These are phyloP conservation scores for Scedosporium minutisporum DNA, from an alignment of 2,329 filamentous ascomycete genomes.

Conservation along the genomic window DNA sequence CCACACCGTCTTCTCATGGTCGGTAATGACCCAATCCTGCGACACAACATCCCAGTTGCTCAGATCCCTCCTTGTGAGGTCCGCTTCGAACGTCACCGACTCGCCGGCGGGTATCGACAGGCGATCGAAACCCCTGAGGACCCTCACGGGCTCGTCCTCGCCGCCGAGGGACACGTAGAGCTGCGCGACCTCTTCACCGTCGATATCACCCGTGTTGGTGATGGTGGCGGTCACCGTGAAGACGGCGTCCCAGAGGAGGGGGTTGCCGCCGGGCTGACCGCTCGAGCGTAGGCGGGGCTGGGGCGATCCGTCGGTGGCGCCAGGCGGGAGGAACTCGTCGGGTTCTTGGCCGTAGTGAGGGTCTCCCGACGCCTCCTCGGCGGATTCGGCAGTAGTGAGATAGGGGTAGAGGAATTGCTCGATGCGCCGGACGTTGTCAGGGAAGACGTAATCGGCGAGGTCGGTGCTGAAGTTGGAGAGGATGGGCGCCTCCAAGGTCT, in stretches of 20 bases:
- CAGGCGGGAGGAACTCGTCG: constrained; percentile 49
- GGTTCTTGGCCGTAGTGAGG: constrained; percentile 49
- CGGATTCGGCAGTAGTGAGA: constrained; percentile 55
- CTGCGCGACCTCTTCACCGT: constrained; percentile 65
- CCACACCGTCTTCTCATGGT: constrained; percentile 40
- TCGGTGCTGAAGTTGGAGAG: constrained; percentile 56
- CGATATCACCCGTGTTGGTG: constrained; percentile 57
- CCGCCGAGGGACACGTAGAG: constrained; percentile 76
- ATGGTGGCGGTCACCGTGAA: constrained; percentile 60
- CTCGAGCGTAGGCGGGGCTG: constrained; percentile 44
- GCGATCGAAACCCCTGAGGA: constrained; percentile 74
- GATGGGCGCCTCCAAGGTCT: constrained; percentile 52
- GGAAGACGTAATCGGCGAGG: constrained; percentile 59
- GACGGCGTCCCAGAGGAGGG: constrained; percentile 55
- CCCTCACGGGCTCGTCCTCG: constrained; percentile 53
- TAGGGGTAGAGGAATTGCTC: constrained; percentile 60
- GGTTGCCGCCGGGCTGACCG: constrained; percentile 54
- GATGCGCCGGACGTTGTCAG: constrained; percentile 42
- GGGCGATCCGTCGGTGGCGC: constrained; percentile 43
- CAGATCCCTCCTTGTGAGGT: constrained; percentile 69
- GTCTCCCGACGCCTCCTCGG: constrained; percentile 44
- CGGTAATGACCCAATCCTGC: constrained; percentile 76
- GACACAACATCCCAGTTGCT: constrained; percentile 71
- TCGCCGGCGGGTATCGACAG: constrained; percentile 61
- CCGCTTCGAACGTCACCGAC: constrained; percentile 54